These are phyloP conservation scores for Blastobotrys arbuscula DNA, from an alignment of 1,139 yeast genomes.

Conservation along the genomic window DNA sequence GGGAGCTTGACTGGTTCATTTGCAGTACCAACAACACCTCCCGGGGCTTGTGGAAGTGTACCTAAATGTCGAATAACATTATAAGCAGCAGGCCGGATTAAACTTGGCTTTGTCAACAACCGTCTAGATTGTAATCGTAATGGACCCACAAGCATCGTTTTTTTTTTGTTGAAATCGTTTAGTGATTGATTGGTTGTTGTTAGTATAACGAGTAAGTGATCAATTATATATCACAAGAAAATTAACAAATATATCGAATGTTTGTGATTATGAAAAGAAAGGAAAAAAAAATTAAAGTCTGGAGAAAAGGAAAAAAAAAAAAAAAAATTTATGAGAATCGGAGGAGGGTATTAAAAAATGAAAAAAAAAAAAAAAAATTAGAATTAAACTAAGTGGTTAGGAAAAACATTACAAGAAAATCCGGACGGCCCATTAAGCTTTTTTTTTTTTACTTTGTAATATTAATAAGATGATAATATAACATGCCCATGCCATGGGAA, in stretches of 20 bases:
- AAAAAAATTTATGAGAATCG: no score
- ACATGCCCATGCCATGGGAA: no score
- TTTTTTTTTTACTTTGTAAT: not conserved
- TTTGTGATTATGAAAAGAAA: not conserved
- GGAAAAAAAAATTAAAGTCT: not conserved
- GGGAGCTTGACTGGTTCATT: constrained; percentile 77
- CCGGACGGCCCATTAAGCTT: not conserved
- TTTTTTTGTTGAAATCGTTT: not conserved
- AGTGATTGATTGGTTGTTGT: not conserved
- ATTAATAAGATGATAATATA: no score
- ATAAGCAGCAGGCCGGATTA: constrained; percentile 1
- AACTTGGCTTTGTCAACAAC: not conserved
- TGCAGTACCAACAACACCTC: constrained; percentile 49
- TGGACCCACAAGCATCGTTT: not conserved
- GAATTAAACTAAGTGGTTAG: not conserved
- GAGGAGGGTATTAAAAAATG: no score
- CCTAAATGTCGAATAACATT: constrained; percentile 35
- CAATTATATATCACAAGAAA: no score
- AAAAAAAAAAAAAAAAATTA: not conserved
- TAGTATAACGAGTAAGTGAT: not conserved
- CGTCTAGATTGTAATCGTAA: not conserved
- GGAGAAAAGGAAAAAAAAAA: not conserved
- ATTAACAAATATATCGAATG: not conserved
- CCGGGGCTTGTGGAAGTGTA: constrained; percentile 38
- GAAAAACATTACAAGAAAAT: not conserved